These are phyloP conservation scores for Penicillium paradoxum DNA, from an alignment of 495 filamentous ascomycete genomes.

Conservation along the genomic window DNA sequence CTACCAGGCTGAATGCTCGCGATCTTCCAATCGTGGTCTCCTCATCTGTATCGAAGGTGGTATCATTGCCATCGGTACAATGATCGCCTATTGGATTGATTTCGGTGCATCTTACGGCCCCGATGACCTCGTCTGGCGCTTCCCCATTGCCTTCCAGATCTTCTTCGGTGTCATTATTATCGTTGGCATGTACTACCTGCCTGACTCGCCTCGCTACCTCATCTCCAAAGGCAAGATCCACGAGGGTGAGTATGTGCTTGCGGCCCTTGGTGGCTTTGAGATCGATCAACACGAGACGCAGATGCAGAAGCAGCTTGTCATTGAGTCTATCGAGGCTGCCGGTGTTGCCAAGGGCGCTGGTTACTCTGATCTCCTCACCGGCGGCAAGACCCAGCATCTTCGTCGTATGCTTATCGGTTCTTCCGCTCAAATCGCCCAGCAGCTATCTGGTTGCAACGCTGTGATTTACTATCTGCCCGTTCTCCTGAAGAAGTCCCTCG, in stretches of 20 bases:
- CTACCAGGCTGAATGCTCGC: slow-evolving; percentile 74
- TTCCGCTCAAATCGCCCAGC: slow-evolving; percentile 75
- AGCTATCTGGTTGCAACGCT: slow-evolving; percentile 71
- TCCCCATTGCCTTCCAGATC: slow-evolving; percentile 80
- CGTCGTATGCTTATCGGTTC: slow-evolving; percentile 48
- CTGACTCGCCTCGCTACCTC: slow-evolving; percentile 75
- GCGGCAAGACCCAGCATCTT: slow-evolving; percentile 42
- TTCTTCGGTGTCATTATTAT: slow-evolving; percentile 65
- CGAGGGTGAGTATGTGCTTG: slow-evolving; percentile 64
- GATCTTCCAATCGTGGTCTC: slow-evolving; percentile 71
- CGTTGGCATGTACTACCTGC: slow-evolving; percentile 59
- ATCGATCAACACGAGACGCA: slow-evolving; percentile 53
- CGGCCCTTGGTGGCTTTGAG: slow-evolving; percentile 59
- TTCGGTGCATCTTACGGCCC: slow-evolving; percentile 70
- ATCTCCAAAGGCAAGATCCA: slow-evolving; percentile 60
- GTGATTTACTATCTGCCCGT: slow-evolving; percentile 86
- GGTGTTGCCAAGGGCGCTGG: slow-evolving; percentile 32
- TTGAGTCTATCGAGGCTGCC: slow-evolving; percentile 67
- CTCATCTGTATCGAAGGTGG: slow-evolving; percentile 82
- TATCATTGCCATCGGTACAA: slow-evolving; percentile 67
- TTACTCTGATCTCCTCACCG: slow-evolving; percentile 39
- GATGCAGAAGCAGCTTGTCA: slow-evolving; percentile 60
- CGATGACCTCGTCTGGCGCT: slow-evolving; percentile 63
- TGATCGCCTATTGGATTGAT: slow-evolving; percentile 83
- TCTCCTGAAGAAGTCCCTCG: slow-evolving; percentile 63